A percentile compares a stretch with the other conserved stretches of the same genome.
These are phyloP conservation scores for Xerocomellus amylosporus DNA, from an alignment of 768 basidiomycete genomes.

Conservation along the genomic window DNA sequence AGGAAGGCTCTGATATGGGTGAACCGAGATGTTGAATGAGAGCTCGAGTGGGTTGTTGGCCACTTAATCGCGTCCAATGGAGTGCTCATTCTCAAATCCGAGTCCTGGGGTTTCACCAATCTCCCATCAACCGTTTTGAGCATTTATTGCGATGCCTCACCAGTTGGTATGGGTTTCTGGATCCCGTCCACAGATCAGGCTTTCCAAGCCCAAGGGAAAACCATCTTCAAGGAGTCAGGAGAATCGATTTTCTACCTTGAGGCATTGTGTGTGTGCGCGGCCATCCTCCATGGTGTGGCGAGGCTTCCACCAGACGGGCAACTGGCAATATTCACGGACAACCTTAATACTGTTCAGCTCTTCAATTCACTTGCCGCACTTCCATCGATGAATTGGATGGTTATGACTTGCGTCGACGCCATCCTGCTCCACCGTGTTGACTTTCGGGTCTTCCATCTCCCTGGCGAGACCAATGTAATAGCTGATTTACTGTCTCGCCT, in stretches of 20 bases:
- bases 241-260: not conserved
- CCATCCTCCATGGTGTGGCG: not conserved
- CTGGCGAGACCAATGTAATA: slow-evolving; percentile 22
- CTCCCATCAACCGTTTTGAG: not conserved
- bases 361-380: slow-evolving; percentile 28
- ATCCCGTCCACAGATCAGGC: slow-evolving; percentile 5
- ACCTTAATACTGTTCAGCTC: slow-evolving; percentile 32
- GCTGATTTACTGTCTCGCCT: slow-evolving; percentile 27
- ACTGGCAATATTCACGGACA: slow-evolving; percentile 28
- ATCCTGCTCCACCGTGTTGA: slow-evolving; percentile 11
- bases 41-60: slow-evolving; percentile 24
- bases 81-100: not conserved
- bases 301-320: not conserved
- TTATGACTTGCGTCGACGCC: slow-evolving; percentile 10
- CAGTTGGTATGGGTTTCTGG: slow-evolving; percentile 24
- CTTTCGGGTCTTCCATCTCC: slow-evolving; percentile 23
- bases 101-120: not conserved
- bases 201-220: not conserved
- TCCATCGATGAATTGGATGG: slow-evolving; percentile 14
- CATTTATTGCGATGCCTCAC: slow-evolving; percentile 28
- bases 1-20: not conserved
- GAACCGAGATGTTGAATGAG: not conserved
- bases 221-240: slow-evolving; percentile 13
- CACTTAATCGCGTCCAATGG: not conserved
- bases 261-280: not conserved